Base-by-base conservation (phyloP, 2,329 filamentous ascomycete genomes). In the Trichocomaceae sp. region DNA sequence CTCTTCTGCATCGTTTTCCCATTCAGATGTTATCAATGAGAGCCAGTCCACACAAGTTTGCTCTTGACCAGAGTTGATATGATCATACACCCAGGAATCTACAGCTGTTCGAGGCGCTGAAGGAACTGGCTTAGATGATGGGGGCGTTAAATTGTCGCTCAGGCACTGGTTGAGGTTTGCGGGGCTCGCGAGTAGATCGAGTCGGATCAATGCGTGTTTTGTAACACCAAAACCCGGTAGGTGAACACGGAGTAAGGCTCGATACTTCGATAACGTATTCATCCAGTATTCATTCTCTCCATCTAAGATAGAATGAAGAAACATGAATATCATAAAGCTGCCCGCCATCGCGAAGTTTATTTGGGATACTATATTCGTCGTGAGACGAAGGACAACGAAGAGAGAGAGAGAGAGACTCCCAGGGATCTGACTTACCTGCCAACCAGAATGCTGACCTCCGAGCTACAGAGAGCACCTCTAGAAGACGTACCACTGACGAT, bases 301-400 rank as follows among this genome's bases (percentile, higher is more conserved):
- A 46, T 46, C 42, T 26, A 22, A 23, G 42, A 46, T 46, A 15
- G 42, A 46, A 19, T 46, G 42, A 46, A 46, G 42, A 7, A 22
- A 46, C 42, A 46, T 46, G 42, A 46, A 46, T 46, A 46, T 46
- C 42, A 46, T 46, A 46, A 46, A 46, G 42, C 42, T 46, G 42
- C 42, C 42, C 42, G 42, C 42, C 19, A 46, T 46, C 23, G 42
- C 42, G 19, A 46, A 46, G 42, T 46, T 46, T 2, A 46, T 46
- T 46, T 46, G 42, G 42, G 42, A 46, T 46, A 46, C 42, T 46
- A 46, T 46, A 19, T 46, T 10, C 23, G 42, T 46, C 42, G 42
- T 46, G 42, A 46, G 42, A 22, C 42, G 6, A 23, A 26, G 22
- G 12, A 46, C 17, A 26, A 46, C 17, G 7, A 17, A 22, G 1